A percentile compares a stretch with the other conserved stretches of the same genome.
These are phyloP conservation scores for Drechslera avenae DNA, from an alignment of 2,329 filamentous ascomycete genomes.

Conservation along the genomic window DNA sequence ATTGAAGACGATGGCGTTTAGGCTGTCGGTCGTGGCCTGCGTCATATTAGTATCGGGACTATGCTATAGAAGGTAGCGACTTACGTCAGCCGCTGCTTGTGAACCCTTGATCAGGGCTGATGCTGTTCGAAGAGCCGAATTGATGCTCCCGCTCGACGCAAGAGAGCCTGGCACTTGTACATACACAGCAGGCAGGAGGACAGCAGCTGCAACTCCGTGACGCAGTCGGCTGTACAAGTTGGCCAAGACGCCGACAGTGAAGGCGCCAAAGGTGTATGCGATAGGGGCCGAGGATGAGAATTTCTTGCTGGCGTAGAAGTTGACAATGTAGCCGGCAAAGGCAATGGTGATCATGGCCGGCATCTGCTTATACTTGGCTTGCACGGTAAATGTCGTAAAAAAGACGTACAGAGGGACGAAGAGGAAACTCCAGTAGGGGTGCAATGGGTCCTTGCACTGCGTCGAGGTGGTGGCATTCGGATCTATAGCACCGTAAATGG, in stretches of 20 bases:
- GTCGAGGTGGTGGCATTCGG: slow-evolving; percentile 51
- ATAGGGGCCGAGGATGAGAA: slow-evolving; percentile 74
- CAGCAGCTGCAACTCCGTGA: slow-evolving; percentile 53
- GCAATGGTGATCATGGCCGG: slow-evolving; percentile 77
- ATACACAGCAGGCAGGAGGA: slow-evolving; percentile 40
- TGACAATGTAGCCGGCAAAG: slow-evolving; percentile 73
- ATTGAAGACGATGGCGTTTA: slow-evolving; percentile 45
- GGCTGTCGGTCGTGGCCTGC: slow-evolving; percentile 26
- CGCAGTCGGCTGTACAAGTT: slow-evolving; percentile 76
- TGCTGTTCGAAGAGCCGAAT: slow-evolving; percentile 35
- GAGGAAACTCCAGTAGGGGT: slow-evolving; percentile 64
- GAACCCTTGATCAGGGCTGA: slow-evolving; percentile 33
- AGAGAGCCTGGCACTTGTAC: slow-evolving; percentile 43
- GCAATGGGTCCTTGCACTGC: slow-evolving; percentile 52
- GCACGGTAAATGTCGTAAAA: slow-evolving; percentile 73
- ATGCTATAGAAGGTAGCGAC: slow-evolving; percentile 1
- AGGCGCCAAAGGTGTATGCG: slow-evolving; percentile 75
- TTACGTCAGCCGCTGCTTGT: slow-evolving; percentile 22
- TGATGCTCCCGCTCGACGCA: slow-evolving; percentile 39
- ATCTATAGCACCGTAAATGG: slow-evolving; percentile 55
- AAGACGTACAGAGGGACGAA: slow-evolving; percentile 78
- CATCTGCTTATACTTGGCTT: slow-evolving; percentile 77
- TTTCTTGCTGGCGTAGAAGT: slow-evolving; percentile 71
- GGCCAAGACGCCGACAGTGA: slow-evolving; percentile 75
- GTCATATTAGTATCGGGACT: slow-evolving; percentile 4